Evolutionary conservation across 2,329 filamentous ascomycete species (phyloP).

Genomic region (Paracoccidioides lutzii): DNA sequence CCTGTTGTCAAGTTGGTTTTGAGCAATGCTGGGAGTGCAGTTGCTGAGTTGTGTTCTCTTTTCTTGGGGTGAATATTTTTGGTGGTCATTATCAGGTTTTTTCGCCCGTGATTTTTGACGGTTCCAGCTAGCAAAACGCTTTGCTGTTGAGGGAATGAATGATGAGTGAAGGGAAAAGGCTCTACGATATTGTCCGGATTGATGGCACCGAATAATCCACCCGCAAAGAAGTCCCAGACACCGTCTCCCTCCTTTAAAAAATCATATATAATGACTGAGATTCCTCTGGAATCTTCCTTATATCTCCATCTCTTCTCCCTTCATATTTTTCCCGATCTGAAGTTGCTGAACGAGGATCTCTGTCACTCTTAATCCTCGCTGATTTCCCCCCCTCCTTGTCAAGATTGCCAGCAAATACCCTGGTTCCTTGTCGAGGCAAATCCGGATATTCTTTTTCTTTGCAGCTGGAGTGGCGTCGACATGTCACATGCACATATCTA

Average conservation of each 20-base stretch:
- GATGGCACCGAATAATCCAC: neutral
- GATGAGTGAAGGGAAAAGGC: neutral
- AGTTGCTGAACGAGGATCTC: neutral
- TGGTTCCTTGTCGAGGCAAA: neutral
- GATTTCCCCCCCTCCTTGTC: neutral
- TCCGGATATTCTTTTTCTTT: slow-evolving; percentile 1
- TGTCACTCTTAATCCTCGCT: neutral
- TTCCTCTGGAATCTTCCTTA: neutral
- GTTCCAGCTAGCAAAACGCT: too few relatives aligned
- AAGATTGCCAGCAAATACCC: neutral
- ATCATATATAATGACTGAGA: neutral
- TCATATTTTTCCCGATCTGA: neutral
- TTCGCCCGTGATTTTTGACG: too few relatives aligned
- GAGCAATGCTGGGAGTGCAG: neutral
- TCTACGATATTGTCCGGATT: neutral
- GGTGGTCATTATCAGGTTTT: neutral
- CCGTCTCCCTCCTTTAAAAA: neutral
- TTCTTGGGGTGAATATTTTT: neutral
- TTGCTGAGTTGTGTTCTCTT: neutral
- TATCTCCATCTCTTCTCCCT: neutral
- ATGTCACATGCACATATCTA: slow-evolving; percentile 19
- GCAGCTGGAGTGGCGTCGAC: neutral
- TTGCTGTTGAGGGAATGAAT: neutral
- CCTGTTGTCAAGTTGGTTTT: neutral
- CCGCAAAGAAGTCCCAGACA: neutral